These are phyloP conservation scores for Tranzscheliella williamsii DNA, from an alignment of 1,284 basidiomycete genomes.

Conservation along the genomic window DNA sequence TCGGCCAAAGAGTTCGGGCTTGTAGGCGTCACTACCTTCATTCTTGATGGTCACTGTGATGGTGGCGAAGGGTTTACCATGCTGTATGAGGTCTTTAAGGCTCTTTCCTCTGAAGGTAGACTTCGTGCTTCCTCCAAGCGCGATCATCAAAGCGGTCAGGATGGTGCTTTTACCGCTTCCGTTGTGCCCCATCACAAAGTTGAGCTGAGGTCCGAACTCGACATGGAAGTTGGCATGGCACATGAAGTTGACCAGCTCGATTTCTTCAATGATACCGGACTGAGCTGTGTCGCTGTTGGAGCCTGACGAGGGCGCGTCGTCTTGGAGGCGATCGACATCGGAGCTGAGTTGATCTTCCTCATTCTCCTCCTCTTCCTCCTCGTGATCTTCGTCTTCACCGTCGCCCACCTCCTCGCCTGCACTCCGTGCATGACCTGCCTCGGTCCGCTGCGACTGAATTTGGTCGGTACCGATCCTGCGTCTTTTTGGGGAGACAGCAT, in stretches of 20 bases:
- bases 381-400: slow-evolving; percentile 2
- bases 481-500: slow-evolving; percentile 20
- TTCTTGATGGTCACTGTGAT: slow-evolving; percentile 84
- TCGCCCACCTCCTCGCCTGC: slow-evolving; percentile 5
- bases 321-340: slow-evolving; percentile 17
- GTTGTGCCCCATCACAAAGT: slow-evolving; percentile 89
- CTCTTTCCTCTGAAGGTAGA: slow-evolving; percentile 79
- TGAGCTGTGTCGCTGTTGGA: slow-evolving; percentile 19
- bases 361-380: slow-evolving; percentile 8
- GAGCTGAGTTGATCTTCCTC: slow-evolving; percentile 25
- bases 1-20: slow-evolving; percentile 78
- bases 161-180: slow-evolving; percentile 83
- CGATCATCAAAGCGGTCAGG: slow-evolving; percentile 88
- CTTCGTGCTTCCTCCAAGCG: slow-evolving; percentile 86
- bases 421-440: neutral
- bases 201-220: slow-evolving; percentile 84
- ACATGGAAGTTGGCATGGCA: slow-evolving; percentile 80
- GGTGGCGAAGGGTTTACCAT: slow-evolving; percentile 77
- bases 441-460: no score
- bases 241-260: slow-evolving; percentile 94
- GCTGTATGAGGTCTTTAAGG: slow-evolving; percentile 84
- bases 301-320: slow-evolving; percentile 10
- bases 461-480: slow-evolving; percentile 8
- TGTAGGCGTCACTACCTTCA: slow-evolving; percentile 83
- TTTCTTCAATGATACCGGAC: slow-evolving; percentile 80